phyloP scores from a whole-genome alignment of 495 filamentous ascomycete genomes.

The Tuber magnatum region DNA sequence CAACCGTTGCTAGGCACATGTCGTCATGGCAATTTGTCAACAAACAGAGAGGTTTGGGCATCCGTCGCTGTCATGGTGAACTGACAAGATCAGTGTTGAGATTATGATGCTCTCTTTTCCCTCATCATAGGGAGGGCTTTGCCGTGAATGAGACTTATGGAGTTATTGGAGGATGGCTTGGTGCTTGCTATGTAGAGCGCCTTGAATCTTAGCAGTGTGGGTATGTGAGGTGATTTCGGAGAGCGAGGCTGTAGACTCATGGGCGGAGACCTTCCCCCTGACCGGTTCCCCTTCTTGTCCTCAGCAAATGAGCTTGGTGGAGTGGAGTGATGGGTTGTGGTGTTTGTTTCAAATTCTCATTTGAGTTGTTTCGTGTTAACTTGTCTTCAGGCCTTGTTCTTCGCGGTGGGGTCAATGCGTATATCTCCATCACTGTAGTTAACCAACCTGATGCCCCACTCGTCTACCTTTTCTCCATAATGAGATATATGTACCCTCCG shows the following conservation, averaged over 20 bases:
- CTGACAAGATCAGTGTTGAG: conserved; percentile 36
- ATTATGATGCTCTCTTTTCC: no score
- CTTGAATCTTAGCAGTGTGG: no score
- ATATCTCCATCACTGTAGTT: conserved; percentile 33
- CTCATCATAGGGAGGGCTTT: conserved; percentile 17
- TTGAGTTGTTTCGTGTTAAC: conserved; percentile 33
- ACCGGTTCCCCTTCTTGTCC: background rate
- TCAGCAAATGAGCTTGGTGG: conserved; percentile 25
- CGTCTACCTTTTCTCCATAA: no score
- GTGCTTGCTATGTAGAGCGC: no score
- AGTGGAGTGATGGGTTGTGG: conserved; percentile 18
- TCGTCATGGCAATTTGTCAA: no score
- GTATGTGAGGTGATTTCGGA: no score
- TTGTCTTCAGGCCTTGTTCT: conserved; percentile 25
- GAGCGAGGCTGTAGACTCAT: no score
- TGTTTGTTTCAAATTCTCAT: conserved; percentile 23
- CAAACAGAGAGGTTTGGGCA: no score
- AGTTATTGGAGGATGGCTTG: conserved; percentile 33
- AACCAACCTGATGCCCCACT: conserved; percentile 24
- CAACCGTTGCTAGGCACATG: no score
- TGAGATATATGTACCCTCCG: no score
- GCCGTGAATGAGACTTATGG: conserved; percentile 9
- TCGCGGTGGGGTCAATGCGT: conserved; percentile 29
- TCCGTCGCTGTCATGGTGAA: conserved; percentile 28
- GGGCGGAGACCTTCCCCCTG: background rate